Evolutionary conservation across 225 moss, liverwort and hornwort species (phyloP), one percentile per base, ranked within the genome.

Genomic region (Asterella californica): DNA sequence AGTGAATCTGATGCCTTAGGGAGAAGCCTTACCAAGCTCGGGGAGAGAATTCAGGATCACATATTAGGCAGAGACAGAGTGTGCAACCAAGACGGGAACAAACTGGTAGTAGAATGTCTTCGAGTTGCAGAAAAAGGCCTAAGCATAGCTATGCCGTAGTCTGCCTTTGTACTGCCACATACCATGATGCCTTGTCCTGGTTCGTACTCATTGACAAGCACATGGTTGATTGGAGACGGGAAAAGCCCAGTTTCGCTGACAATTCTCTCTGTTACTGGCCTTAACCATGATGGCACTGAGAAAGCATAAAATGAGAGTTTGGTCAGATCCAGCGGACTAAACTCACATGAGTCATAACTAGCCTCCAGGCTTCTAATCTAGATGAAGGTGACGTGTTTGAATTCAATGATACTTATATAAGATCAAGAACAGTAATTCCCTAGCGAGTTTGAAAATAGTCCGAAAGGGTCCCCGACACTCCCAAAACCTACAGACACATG

Each of bases 181-280:
- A 93, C 94, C 93, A 90, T 89, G 38, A 95, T 95, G 79, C 95
- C 95, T 81, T 95, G 93, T n/a, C 95, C 95, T 66, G 95, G 92
- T 66, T 84, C 76, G 75, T 93, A 95, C 74, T 95, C 95, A 78
- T 95, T 95, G 78, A 95, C 95, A 34, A 95, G 93, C 57, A 95
- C 91, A 82, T 95, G 95, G 82, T 95, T 95, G 81, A 95, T 90
- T 65, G 89, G 90, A 32, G 92, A 88, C 22, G 95, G 93, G 81
- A 91, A 95, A 66, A 93, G 83, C 49, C 84, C 90, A 15, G 92
- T 93, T 72, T 88, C 90, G 75, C 82, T 82, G 9, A 81, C 79
- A 60, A 95, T 93, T 87, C 87, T 91, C 83, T 93, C 85, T 22
- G 92, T 89, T 70, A 93, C 59, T 53, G 86, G 27, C 38, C 80